These are phyloP conservation scores for Ilyonectria destructans DNA, from an alignment of 2,329 filamentous ascomycete species.

Conservation along the genomic window DNA sequence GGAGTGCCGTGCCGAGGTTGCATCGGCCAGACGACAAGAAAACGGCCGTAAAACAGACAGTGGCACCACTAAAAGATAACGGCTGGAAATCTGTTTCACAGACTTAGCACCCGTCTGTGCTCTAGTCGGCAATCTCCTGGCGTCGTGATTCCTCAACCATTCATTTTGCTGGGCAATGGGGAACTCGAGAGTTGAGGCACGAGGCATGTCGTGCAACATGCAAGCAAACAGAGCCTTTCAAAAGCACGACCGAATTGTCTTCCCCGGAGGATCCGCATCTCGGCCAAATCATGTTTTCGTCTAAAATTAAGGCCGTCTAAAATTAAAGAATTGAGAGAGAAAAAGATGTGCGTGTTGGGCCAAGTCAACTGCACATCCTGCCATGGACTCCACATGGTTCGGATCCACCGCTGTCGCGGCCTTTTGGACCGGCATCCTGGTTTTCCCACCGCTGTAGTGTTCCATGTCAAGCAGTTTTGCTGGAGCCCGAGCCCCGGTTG, in stretches of 20 bases:
- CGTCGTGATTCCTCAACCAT: not conserved
- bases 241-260: not conserved
- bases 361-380: conserved; percentile 29
- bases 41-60: not conserved
- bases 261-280: no score
- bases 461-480: conserved; percentile 24
- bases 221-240: not conserved
- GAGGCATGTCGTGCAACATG: not conserved
- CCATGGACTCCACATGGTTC: conserved; percentile 29
- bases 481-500: conserved; percentile 25
- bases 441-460: conserved; percentile 8
- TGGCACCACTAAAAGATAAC: not conserved
- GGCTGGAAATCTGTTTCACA: not conserved
- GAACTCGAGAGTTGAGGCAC: not conserved
- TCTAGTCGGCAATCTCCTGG: conserved; percentile 1
- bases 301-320: no score
- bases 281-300: not conserved
- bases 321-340: not conserved
- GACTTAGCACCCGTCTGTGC: not conserved
- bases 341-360: conserved; percentile 20
- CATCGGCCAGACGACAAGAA: not conserved
- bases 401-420: conserved; percentile 25
- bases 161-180: not conserved
- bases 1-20: not conserved
- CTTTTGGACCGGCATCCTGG: conserved; percentile 20